A percentile compares a stretch with the other conserved stretches of the same genome.
Evolutionary conservation across 2,329 filamentous ascomycete species (phyloP).

Genomic region (Trematosphaeria pertusa): DNA sequence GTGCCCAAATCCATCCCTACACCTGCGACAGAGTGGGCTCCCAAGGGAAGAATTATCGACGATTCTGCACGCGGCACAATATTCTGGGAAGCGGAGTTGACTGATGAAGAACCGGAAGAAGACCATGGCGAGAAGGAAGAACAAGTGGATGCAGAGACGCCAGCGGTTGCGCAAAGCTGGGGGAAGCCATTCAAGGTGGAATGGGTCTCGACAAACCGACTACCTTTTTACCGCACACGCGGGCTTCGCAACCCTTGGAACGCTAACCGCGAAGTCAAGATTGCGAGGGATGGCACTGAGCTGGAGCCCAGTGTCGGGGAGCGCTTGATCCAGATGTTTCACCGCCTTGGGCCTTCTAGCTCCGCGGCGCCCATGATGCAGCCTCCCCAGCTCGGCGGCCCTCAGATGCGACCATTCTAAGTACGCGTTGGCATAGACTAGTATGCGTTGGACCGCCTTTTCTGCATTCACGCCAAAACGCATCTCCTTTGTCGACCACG

Average conservation of each 20-base stretch:
- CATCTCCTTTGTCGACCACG: too few relatives aligned
- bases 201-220: conserved; percentile 82
- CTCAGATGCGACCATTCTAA: conserved; percentile 38
- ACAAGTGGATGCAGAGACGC: conserved; percentile 49
- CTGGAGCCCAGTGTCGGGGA: conserved; percentile 83
- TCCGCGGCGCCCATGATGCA: conserved; percentile 28
- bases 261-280: conserved; percentile 93
- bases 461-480: too few relatives aligned
- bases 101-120: conserved; percentile 59
- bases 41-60: conserved; percentile 86
- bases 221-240: conserved; percentile 88
- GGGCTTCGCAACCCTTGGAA: conserved; percentile 94
- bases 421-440: background rate
- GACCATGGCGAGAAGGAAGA: conserved; percentile 50
- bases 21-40: conserved; percentile 76
- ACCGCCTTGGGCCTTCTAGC: conserved; percentile 40
- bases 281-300: conserved; percentile 92
- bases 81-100: conserved; percentile 87
- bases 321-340: conserved; percentile 80
- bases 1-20: conserved; percentile 82
- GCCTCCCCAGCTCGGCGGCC: conserved; percentile 27
- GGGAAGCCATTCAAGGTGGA: conserved; percentile 91
- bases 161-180: conserved; percentile 68
- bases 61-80: conserved; percentile 94
- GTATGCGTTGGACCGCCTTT: too few relatives aligned